Base-by-base conservation (phyloP, 768 basidiomycete genomes). In the Neoboletus brunneissimus region DNA sequence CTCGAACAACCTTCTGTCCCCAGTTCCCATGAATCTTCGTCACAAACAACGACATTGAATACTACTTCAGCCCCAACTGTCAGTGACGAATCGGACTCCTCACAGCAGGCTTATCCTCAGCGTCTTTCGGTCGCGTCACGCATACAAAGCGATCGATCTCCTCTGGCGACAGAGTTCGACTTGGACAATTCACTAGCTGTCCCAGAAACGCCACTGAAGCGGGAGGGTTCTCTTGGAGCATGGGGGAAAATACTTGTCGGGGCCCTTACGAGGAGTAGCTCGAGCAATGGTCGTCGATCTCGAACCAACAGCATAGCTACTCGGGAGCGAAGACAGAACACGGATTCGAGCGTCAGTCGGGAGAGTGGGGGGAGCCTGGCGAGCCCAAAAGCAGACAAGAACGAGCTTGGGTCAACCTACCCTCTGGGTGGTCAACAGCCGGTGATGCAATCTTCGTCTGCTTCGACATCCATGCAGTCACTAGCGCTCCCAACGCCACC, bases 311-410 rank as follows among this genome's bases (percentile, higher is more conserved):
- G 88, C 65, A 81, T 90, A 54, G 79, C 79, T 42, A 80, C 81
- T 45, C 83, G 87, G 48, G 84, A 87, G 55, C 75, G 83, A 64
- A 80, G 86, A 40, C 84, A 86, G 67, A 78, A 86, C 56, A 85
- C 85, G 3, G 88, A 89, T 63, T 88, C 88, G 16, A 85, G 83
- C 60, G 73, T 87, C 49, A 89, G 86, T 64, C 78, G 88, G 42
- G 88, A 91, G 73, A 91, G 89, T 66, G 87, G 87, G 9, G 84
- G 78, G 40, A 91, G 89, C 67, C 71, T 86, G 37, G 82, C 79
- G 4, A 86, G 85, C 58, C 76, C 79, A 1, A 87, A 83, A 72
- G 77, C 74, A 23, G 86, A 87, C 64, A 81, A 80, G 66, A 74
- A 70, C 32, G 81, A 81, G 18, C 65, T 60, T 51, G 72, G 67